Percentiles rank a stretch among this genome's conserved stretches.
phyloP scores from a whole-genome alignment of 1,284 basidiomycete genomes.

The Fistulina hepatica region DNA sequence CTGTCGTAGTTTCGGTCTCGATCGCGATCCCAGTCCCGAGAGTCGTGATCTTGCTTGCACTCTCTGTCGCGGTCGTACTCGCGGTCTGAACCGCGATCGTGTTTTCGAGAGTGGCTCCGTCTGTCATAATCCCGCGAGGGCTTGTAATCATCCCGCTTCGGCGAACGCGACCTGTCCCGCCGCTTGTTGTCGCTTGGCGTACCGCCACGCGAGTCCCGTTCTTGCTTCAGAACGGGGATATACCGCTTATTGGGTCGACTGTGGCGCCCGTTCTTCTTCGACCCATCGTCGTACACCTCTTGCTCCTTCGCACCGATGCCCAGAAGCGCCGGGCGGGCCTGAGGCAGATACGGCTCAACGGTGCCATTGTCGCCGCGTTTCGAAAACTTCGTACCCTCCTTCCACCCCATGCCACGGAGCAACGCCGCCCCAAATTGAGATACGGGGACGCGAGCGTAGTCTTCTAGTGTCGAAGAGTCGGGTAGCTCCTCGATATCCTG shows the following conservation, averaged over 20 bases:
- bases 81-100: no score
- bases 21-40: no score
- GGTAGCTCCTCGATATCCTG: constrained; percentile 75
- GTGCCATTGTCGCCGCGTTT: constrained; percentile 43
- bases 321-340: constrained; percentile 69
- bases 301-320: constrained; percentile 88
- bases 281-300: constrained; percentile 53
- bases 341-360: constrained; percentile 72
- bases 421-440: constrained; percentile 91
- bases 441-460: constrained; percentile 87
- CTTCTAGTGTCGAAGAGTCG: constrained; percentile 65
- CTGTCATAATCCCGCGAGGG: no score
- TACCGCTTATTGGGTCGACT: constrained; percentile 59
- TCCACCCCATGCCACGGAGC: constrained; percentile 96
- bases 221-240: constrained; percentile 62
- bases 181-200: no score
- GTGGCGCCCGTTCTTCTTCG: constrained; percentile 30
- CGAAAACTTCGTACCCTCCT: constrained; percentile 66
- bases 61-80: no score
- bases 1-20: no score
- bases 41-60: no score
- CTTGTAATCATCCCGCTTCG: no score
- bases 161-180: no score
- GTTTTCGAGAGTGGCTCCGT: no score
- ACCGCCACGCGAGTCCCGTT: no score